A percentile compares a stretch with the other conserved stretches of the same genome.
Conservation (phyloP, 2,329 filamentous ascomycete species). For the Zymoseptoria tritici region DNA sequence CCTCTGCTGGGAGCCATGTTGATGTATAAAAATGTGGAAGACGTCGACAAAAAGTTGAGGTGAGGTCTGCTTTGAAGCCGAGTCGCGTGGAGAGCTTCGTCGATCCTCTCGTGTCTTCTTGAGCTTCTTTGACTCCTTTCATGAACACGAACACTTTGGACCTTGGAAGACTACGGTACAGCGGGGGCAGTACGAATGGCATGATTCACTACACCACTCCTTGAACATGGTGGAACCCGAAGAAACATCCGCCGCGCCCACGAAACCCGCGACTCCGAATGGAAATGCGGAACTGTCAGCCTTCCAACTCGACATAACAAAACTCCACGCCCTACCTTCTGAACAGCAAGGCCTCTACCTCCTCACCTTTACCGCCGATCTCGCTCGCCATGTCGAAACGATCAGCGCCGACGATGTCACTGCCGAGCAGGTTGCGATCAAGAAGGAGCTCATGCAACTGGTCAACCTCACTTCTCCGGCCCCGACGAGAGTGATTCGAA, state of each 20-base stretch:
- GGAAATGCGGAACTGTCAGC: conserved; percentile 13
- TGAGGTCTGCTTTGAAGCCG: not conserved
- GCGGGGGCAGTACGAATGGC: not conserved
- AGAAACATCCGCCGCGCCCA: conserved; percentile 7
- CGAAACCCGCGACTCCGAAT: conserved; percentile 4
- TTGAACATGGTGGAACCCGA: conserved; percentile 14
- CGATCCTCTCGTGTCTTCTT: not conserved
- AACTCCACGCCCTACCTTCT: conserved; percentile 78
- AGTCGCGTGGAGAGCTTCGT: not conserved
- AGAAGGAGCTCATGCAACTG: conserved; percentile 90
- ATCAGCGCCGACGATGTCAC: conserved; percentile 75
- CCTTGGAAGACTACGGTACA: not conserved
- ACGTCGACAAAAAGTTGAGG: not conserved
- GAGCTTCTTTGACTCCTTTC: not conserved
- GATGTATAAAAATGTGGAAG: conserved; percentile 1
- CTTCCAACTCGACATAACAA: conserved; percentile 71
- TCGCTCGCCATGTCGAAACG: conserved; percentile 70
- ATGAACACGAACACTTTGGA: not conserved
- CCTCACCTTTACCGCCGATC: conserved; percentile 75
- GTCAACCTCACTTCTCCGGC: conserved; percentile 73
- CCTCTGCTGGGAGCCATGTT: conserved; percentile 30
- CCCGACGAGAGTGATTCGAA: conserved; percentile 80
- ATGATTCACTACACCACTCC: not conserved
- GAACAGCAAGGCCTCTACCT: conserved; percentile 96
- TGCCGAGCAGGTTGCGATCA: conserved; percentile 82